Conservation (phyloP, 371 early-diverging fungal genomes). For the Mortierella sp. region DNA sequence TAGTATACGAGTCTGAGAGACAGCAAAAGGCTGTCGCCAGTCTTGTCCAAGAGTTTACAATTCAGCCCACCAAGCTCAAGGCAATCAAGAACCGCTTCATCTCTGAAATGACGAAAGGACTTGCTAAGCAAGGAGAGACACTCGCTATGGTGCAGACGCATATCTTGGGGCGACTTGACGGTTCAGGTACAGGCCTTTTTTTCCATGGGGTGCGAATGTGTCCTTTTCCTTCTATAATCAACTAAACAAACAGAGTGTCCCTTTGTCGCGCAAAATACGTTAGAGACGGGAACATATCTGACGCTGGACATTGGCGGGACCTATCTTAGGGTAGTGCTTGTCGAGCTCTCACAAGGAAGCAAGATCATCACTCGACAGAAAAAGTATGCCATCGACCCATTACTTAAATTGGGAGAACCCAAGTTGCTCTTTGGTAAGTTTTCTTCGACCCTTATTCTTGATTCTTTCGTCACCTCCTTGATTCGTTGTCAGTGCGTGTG, state of each 20-base stretch:
- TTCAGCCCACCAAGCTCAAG: constrained; percentile 70
- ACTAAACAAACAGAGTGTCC: neutral
- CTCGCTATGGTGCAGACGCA: constrained; percentile 86
- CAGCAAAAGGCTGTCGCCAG: constrained; percentile 64
- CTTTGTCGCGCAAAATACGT: too few species aligned
- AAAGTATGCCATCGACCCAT: constrained; percentile 87
- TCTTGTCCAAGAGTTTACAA: constrained; percentile 71
- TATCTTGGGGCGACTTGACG: constrained; percentile 44
- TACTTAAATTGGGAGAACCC: constrained; percentile 78
- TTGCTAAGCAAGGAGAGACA: constrained; percentile 71
- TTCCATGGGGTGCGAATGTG: neutral
- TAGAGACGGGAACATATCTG: constrained; percentile 87
- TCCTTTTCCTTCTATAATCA: neutral
- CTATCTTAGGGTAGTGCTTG: constrained; percentile 92
- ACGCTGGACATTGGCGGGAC: constrained; percentile 97
- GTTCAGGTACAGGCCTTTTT: constrained; percentile 28
- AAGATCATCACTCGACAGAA: constrained; percentile 76
- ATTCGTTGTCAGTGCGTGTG: neutral
- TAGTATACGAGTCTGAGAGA: constrained; percentile 29
- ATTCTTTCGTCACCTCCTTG: neutral
- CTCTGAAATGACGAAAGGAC: constrained; percentile 82
- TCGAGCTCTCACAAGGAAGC: constrained; percentile 86
- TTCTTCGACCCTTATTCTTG: neutral
- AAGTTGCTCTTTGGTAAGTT: constrained; percentile 62
- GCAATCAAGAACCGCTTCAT: constrained; percentile 78